phyloP scores from a whole-genome alignment of 495 filamentous ascomycete genomes.

The Penicillium mononematosum region DNA sequence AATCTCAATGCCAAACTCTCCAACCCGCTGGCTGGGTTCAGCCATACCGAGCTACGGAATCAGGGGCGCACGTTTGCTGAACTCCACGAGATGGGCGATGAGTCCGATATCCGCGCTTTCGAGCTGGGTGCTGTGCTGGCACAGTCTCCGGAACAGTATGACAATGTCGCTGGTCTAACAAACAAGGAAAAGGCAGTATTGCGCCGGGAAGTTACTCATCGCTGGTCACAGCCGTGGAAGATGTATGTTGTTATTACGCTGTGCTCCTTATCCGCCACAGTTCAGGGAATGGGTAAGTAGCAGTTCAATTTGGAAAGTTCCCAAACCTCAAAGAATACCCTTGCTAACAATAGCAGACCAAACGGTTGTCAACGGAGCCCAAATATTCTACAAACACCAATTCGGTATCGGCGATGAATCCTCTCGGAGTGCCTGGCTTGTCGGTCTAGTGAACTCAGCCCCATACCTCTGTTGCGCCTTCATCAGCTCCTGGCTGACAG shows the following conservation, averaged over 20 bases:
- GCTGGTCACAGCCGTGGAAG: slow-evolving; percentile 69
- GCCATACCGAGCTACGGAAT: slow-evolving; percentile 55
- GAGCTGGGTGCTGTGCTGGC: slow-evolving; percentile 71
- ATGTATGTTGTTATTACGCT: slow-evolving; percentile 68
- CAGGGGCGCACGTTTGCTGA: slow-evolving; percentile 66
- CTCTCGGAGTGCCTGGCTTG: slow-evolving; percentile 54
- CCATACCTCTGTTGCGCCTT: slow-evolving; percentile 79
- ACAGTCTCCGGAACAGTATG: slow-evolving; percentile 55
- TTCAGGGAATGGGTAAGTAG: slow-evolving; percentile 65
- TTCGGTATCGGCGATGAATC: slow-evolving; percentile 61
- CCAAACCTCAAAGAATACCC: neutral
- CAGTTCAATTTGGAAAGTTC: too few relatives aligned
- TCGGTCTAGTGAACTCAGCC: slow-evolving; percentile 58
- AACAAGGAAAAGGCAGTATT: slow-evolving; percentile 58
- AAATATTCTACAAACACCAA: slow-evolving; percentile 66
- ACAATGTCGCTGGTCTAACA: slow-evolving; percentile 53
- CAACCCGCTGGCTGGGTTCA: slow-evolving; percentile 68
- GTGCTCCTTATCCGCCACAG: slow-evolving; percentile 63
- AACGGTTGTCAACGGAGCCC: slow-evolving; percentile 77
- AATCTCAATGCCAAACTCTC: slow-evolving; percentile 62
- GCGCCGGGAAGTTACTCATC: slow-evolving; percentile 61
- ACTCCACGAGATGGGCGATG: slow-evolving; percentile 60
- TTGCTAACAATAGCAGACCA: slow-evolving; percentile 51
- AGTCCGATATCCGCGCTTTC: slow-evolving; percentile 65
- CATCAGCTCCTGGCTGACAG: slow-evolving; percentile 79